A percentile compares a stretch with the other conserved stretches of the same genome.
These are phyloP conservation scores for Malassezia furfur DNA, from an alignment of 1,284 basidiomycete species.

Conservation along the genomic window DNA sequence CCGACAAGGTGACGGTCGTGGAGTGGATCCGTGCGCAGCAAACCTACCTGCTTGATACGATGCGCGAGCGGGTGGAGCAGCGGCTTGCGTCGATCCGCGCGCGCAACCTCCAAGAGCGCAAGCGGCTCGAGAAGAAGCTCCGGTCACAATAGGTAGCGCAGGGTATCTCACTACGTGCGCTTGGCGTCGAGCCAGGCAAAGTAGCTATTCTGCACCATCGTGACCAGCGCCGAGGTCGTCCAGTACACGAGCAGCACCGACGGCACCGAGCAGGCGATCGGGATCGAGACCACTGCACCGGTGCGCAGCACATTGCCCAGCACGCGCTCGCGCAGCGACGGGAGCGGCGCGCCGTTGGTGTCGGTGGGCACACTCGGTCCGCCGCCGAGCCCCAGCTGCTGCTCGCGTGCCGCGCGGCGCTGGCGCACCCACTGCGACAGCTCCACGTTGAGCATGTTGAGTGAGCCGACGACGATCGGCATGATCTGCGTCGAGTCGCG, in stretches of 20 bases:
- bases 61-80: constrained; percentile 13
- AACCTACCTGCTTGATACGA: constrained; percentile 13
- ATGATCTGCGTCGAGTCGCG: constrained; percentile 36
- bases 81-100: constrained; percentile 4
- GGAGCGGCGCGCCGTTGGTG: constrained; percentile 8
- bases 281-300: constrained; percentile 62
- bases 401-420: constrained; percentile 17
- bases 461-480: constrained; percentile 33
- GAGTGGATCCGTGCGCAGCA: constrained; percentile 17
- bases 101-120: constrained; percentile 11
- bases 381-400: constrained; percentile 13
- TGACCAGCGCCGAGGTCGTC: constrained; percentile 70
- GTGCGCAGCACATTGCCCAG: constrained; percentile 59
- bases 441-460: constrained; percentile 39
- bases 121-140: constrained; percentile 9
- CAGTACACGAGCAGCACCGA: constrained; percentile 72
- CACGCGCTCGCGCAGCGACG: constrained; percentile 50
- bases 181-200: constrained; percentile 47
- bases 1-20: constrained; percentile 8
- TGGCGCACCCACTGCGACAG: constrained; percentile 29
- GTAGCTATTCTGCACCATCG: constrained; percentile 66
- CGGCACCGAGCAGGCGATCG: constrained; percentile 60
- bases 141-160: constrained; percentile 4
- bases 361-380: background rate
- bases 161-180: background rate